Conservation (phyloP, 768 basidiomycete genomes). For the Lepiota brunneoincarnata region DNA sequence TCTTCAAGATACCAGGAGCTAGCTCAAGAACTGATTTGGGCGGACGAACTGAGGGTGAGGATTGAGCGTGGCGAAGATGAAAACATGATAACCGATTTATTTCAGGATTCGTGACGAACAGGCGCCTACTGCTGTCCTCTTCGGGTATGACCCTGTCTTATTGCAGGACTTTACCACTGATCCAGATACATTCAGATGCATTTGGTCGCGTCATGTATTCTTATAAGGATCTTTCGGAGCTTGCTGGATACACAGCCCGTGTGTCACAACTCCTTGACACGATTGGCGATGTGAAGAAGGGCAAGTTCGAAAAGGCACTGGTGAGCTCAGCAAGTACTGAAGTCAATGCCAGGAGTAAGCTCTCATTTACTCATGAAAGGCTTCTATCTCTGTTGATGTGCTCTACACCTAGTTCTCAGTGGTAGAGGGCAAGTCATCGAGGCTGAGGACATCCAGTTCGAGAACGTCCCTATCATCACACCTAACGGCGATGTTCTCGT, state of each 20-base stretch:
- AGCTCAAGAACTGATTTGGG: slow-evolving; percentile 71
- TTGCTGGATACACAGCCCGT: slow-evolving; percentile 93
- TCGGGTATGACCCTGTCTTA: slow-evolving; percentile 48
- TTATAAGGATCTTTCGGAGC: slow-evolving; percentile 93
- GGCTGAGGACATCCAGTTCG: slow-evolving; percentile 88
- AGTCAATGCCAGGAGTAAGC: slow-evolving; percentile 74
- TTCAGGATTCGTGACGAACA: slow-evolving; percentile 94
- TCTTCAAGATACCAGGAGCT: slow-evolving; percentile 80
- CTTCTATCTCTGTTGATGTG: not conserved
- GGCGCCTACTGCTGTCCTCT: slow-evolving; percentile 83
- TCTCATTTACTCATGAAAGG: not conserved
- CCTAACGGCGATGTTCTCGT: slow-evolving; percentile 95
- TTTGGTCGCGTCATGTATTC: slow-evolving; percentile 96
- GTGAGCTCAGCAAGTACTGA: slow-evolving; percentile 71
- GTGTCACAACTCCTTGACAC: slow-evolving; percentile 88
- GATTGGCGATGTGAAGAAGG: slow-evolving; percentile 81
- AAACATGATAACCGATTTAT: not conserved
- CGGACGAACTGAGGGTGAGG: slow-evolving; percentile 80
- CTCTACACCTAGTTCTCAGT: slow-evolving; percentile 55
- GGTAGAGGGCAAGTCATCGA: slow-evolving; percentile 78
- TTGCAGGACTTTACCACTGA: slow-evolving; percentile 2
- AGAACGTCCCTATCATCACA: slow-evolving; percentile 92
- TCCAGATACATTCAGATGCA: slow-evolving; percentile 56
- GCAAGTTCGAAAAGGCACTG: slow-evolving; percentile 86
- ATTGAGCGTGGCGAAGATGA: not conserved